phyloP scores from a whole-genome alignment of 1,284 basidiomycete genomes.

The Ceratobasidium sp. region DNA sequence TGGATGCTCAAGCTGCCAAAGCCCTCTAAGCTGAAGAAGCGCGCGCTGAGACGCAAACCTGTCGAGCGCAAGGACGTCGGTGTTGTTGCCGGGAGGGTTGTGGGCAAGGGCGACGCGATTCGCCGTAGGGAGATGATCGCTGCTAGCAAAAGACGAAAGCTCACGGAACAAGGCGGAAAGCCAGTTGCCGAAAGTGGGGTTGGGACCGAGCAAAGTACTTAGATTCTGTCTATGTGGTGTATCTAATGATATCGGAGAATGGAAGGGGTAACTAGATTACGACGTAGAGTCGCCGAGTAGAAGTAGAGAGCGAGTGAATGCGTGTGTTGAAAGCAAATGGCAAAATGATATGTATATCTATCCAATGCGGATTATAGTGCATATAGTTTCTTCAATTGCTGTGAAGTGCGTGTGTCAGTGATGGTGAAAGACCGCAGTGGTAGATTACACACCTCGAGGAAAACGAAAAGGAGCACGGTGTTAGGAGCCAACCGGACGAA shows the following conservation, averaged over 20 bases:
- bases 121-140: constrained; percentile 66
- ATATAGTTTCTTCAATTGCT: constrained; percentile 47
- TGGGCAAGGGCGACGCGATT: constrained; percentile 76
- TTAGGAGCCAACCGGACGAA: constrained; percentile 59
- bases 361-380: constrained; percentile 34
- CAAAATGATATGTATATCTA: constrained; percentile 14
- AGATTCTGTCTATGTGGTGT: constrained; percentile 16
- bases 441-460: constrained; percentile 48
- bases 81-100: constrained; percentile 72
- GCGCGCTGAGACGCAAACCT: constrained; percentile 78
- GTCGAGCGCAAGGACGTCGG: constrained; percentile 81
- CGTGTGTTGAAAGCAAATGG: constrained; percentile 7
- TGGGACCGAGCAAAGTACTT: constrained; percentile 12
- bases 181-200: background rate
- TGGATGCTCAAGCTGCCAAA: constrained; percentile 91
- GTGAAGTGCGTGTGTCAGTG: constrained; percentile 2
- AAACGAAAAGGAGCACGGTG: constrained; percentile 52
- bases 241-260: constrained; percentile 25
- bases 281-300: background rate
- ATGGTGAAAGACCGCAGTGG: background rate
- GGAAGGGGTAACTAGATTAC: constrained; percentile 14
- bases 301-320: constrained; percentile 1
- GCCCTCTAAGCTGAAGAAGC: constrained; percentile 88
- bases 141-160: constrained; percentile 38
- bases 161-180: background rate